Evolutionary conservation across 768 basidiomycete genomes (phyloP).

Genomic region (Pseudohyphozyma bogoriensis): DNA sequence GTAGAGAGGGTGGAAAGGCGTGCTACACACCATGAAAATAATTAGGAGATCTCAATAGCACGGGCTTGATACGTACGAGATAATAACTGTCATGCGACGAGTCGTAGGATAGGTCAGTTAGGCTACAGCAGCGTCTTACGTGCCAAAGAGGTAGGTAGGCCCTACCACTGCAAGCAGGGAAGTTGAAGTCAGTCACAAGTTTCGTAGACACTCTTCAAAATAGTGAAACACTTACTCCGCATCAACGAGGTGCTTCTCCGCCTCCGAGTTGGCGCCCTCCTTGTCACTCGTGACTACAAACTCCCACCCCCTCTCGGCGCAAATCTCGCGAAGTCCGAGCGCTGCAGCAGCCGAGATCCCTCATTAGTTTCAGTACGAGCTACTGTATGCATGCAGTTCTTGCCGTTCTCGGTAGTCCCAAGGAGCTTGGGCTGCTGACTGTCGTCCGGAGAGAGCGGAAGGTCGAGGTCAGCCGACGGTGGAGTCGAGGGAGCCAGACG

Average conservation of each 20-base stretch:
- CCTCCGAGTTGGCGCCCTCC: constrained; percentile 35
- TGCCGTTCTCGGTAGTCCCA: constrained; percentile 69
- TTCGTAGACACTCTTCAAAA: background rate
- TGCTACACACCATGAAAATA: constrained; percentile 6
- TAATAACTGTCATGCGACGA: too few relatives aligned
- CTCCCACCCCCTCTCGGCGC: constrained; percentile 38
- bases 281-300: constrained; percentile 42
- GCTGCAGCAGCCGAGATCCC: too few relatives aligned
- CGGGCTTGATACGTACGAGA: too few relatives aligned
- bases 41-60: too few relatives aligned
- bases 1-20: constrained; percentile 35
- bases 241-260: constrained; percentile 33
- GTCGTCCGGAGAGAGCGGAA: constrained; percentile 53
- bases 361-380: too few relatives aligned
- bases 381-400: too few relatives aligned
- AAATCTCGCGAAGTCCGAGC: constrained; percentile 18
- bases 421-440: constrained; percentile 61
- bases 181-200: background rate
- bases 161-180: background rate
- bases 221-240: constrained; percentile 27
- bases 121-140: too few relatives aligned
- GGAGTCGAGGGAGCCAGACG: too few relatives aligned
- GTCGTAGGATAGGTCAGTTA: too few relatives aligned
- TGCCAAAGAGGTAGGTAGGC: too few relatives aligned
- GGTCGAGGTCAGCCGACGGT: background rate